Conservation (phyloP, 345 rosid genomes). For the Citrus unshiu region DNA sequence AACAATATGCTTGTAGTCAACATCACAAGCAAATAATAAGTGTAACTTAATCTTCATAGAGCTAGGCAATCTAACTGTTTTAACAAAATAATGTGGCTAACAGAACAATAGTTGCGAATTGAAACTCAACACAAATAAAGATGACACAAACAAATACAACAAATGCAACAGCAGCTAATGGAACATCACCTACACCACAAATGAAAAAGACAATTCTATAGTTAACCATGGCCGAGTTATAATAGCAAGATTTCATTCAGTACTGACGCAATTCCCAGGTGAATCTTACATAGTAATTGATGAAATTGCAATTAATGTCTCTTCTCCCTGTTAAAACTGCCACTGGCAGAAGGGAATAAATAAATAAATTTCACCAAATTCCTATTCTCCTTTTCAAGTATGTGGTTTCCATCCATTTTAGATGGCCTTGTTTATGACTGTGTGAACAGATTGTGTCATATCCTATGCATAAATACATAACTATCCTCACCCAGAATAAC, state of each 20-base stretch:
- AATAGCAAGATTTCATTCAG: not conserved
- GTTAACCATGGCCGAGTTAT: not conserved
- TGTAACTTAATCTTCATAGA: not conserved
- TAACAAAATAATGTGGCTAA: not conserved
- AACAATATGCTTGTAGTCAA: not conserved
- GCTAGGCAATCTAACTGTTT: not conserved
- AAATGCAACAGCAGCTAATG: not conserved
- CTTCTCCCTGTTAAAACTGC: not conserved
- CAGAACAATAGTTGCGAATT: not conserved
- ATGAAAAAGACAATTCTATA: not conserved
- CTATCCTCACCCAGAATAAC: not conserved
- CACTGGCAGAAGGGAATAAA: not conserved
- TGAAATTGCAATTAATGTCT: not conserved
- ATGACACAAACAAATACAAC: not conserved
- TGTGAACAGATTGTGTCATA: not conserved
- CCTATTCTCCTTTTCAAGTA: not conserved
- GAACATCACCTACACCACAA: not conserved
- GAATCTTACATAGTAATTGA: too few species aligned
- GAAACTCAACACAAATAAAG: not conserved
- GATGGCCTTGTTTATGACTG: not conserved
- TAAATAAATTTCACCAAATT: not conserved
- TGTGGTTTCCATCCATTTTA: not conserved
- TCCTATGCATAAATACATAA: not conserved
- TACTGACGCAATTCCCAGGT: not conserved
- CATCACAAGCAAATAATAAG: not conserved